Base-by-base conservation (phyloP, 108 stramenopile genomes). In the Cylindrotheca closterium region DNA sequence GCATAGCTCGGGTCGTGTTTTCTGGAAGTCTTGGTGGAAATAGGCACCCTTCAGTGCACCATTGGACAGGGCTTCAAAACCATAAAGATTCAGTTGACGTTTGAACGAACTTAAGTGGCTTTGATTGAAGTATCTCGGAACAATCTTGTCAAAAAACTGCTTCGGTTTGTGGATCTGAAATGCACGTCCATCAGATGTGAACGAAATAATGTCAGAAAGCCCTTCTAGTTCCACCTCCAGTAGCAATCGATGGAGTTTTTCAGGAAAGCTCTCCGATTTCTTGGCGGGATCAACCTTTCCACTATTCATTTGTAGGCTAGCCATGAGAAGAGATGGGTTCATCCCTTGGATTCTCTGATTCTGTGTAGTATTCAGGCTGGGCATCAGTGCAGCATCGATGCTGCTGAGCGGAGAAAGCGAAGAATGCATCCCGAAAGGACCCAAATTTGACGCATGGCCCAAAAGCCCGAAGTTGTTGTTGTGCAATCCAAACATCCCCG, bases 71-170 rank as follows among this genome's bases (percentile, higher is more conserved):
- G 62, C 47, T 66, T 71, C 37, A 49, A 85, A 85, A 30, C 80
- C 84, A 48, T 86, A 90, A 4, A 86, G 63, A 45, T 77, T 79
- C 34, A 90, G 69, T 49, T 90, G 85, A 3, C 89, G 79, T 52
- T 67, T 84, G 85, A 52, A 91, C 86, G 18, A 71, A 74, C 21
- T 75, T 64, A 28, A 57, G 72, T 42, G 63, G 64, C 15, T 65
- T 72, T 82, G 80, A 30, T 56, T 53, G 51, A 84, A 84, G 57
- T 78, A 84, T n/a, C 27, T 65, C 5, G 80, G 72, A 32, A 84
- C 67, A 50, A 78, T 79, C 31, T 51, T 62, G 3, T 55, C 56
- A 2, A 74, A 70, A 42, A 90, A 87, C 10, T 59, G 61, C 25
- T 79, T 68, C 1, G 70, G 83, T 17, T 74, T 64, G 56, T 82